Evolutionary conservation across 768 basidiomycete genomes (phyloP).

Genomic region (Hygrophorus russula): DNA sequence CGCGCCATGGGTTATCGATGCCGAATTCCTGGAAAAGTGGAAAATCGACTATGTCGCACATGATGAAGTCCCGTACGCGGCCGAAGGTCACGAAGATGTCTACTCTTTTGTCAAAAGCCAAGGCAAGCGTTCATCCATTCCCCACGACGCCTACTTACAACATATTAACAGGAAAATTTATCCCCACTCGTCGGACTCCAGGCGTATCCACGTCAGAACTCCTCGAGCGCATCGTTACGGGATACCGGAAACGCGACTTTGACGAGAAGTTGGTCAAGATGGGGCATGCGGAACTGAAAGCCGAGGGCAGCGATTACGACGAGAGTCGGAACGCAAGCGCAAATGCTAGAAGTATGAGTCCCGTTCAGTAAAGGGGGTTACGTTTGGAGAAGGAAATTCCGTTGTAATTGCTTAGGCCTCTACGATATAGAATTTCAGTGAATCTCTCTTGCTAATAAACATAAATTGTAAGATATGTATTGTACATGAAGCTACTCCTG

Average conservation of each 20-base stretch:
- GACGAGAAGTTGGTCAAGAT: conserved; percentile 87
- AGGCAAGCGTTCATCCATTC: conserved; percentile 35
- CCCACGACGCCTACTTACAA: background rate
- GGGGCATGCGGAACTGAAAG: conserved; percentile 63
- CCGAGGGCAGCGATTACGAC: conserved; percentile 49
- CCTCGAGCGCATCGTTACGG: conserved; percentile 82
- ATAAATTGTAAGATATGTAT: no score
- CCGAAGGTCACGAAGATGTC: conserved; percentile 75
- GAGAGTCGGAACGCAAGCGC: conserved; percentile 24
- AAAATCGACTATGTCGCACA: conserved; percentile 96
- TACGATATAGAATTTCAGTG: no score
- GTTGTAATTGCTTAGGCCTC: no score
- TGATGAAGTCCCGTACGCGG: conserved; percentile 82
- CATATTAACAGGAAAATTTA: conserved; percentile 63
- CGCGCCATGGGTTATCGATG: conserved; percentile 83
- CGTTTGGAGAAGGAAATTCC: no score
- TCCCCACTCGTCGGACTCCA: conserved; percentile 91
- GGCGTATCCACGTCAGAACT: conserved; percentile 91
- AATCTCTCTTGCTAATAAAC: no score
- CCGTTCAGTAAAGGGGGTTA: conserved; percentile 1
- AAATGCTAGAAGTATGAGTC: conserved; percentile 18
- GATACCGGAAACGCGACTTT: conserved; percentile 77
- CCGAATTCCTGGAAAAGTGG: conserved; percentile 73
- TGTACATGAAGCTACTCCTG: no score
- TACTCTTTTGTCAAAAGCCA: conserved; percentile 72